These are phyloP conservation scores for Geotrichum candidum DNA, from an alignment of 1,139 yeast species.

Conservation along the genomic window DNA sequence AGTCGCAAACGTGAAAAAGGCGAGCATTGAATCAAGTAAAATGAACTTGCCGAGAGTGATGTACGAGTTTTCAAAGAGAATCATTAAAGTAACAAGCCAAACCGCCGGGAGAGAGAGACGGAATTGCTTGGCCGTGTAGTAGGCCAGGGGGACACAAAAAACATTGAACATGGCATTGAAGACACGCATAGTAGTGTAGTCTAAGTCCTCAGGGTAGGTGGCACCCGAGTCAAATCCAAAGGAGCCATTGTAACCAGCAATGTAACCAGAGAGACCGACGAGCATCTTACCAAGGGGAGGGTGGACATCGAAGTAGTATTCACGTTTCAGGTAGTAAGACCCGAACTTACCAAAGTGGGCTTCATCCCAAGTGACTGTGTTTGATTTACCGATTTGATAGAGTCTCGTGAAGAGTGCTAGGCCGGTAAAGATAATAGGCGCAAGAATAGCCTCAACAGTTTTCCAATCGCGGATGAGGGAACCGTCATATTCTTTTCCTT, in stretches of 20 bases:
- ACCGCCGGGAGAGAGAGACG: constrained; percentile 76
- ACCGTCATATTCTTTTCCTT: constrained; percentile 14
- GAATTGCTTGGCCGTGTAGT: constrained; percentile 81
- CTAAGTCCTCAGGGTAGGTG: constrained; percentile 76
- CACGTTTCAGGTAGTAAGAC: constrained; percentile 84
- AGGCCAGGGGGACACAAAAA: constrained; percentile 87
- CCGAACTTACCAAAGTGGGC: constrained; percentile 91
- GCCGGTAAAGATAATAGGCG: constrained; percentile 54
- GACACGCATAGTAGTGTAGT: constrained; percentile 85
- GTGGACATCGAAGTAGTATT: constrained; percentile 95
- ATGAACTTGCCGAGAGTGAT: constrained; percentile 89
- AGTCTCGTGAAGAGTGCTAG: constrained; percentile 64
- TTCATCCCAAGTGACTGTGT: constrained; percentile 89
- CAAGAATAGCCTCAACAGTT: constrained; percentile 43
- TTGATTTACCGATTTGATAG: constrained; percentile 55
- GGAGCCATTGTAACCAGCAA: constrained; percentile 93
- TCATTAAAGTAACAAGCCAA: constrained; percentile 87
- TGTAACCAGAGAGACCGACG: constrained; percentile 86
- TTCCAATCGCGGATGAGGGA: constrained; percentile 18
- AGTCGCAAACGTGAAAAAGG: constrained; percentile 85
- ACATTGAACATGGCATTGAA: constrained; percentile 91
- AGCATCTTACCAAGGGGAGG: constrained; percentile 98
- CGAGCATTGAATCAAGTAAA: constrained; percentile 89
- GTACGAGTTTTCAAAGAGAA: constrained; percentile 76
- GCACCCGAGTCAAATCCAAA: constrained; percentile 92